phyloP scores from a whole-genome alignment of 2,329 filamentous ascomycete species.

The Aureobasidium sp. region DNA sequence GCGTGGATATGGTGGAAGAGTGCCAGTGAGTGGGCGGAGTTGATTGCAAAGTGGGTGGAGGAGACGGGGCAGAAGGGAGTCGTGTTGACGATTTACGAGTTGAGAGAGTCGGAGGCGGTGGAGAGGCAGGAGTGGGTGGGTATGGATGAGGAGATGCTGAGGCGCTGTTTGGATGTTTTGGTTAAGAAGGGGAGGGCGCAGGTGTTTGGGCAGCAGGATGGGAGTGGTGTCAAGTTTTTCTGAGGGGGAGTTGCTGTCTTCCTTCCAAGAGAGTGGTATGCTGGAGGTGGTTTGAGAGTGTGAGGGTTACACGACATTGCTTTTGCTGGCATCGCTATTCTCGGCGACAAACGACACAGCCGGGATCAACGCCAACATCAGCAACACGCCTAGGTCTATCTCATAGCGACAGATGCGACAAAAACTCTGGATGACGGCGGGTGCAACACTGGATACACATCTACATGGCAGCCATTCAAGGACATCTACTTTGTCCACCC shows the following conservation, averaged over 20 bases:
- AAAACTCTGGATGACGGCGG: background rate
- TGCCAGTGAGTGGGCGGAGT: conserved; percentile 81
- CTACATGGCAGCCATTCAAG: background rate
- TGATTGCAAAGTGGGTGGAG: conserved; percentile 74
- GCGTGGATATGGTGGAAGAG: conserved; percentile 79
- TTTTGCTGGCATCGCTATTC: too few relatives aligned
- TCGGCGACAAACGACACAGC: too few relatives aligned
- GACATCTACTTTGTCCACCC: conserved; percentile 3
- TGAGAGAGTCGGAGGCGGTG: conserved; percentile 79
- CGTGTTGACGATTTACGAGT: conserved; percentile 88
- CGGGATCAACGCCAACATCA: too few relatives aligned
- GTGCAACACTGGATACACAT: background rate
- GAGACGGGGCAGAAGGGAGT: conserved; percentile 80
- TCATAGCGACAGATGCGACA: background rate
- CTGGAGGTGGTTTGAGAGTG: too few relatives aligned
- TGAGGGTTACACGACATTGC: too few relatives aligned
- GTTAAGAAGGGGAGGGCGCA: conserved; percentile 90
- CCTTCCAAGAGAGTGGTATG: too few relatives aligned
- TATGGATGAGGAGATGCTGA: conserved; percentile 74
- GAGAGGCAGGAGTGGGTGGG: conserved; percentile 35
- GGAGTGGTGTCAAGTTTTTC: conserved; percentile 94
- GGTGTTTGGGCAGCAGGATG: conserved; percentile 74
- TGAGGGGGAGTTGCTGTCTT: conserved; percentile 44
- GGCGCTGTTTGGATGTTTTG: conserved; percentile 69
- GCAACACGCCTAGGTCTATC: too few relatives aligned